Percentiles rank a stretch among this genome's conserved stretches.
Conservation (phyloP, 1,139 yeast species). For the Suhomyces panamericanus region DNA sequence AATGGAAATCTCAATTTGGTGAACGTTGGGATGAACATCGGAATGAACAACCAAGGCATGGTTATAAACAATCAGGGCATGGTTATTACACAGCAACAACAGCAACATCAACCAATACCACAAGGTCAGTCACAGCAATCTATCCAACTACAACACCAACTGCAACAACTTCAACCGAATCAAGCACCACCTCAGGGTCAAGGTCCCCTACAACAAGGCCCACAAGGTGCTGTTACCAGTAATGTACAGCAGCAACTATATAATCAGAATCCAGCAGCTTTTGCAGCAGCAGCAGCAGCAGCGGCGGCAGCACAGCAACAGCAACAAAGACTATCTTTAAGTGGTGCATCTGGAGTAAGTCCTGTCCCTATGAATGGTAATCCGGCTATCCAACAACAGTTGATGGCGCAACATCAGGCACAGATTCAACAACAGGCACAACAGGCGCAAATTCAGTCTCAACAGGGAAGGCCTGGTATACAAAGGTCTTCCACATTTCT, state of each 20-base stretch:
- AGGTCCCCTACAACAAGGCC: conserved; percentile 3
- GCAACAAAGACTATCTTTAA: conserved; percentile 9
- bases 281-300: conserved; percentile 17
- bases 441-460: conserved; percentile 7
- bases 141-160: conserved; percentile 5
- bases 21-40: conserved; percentile 17
- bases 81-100: conserved; percentile 17
- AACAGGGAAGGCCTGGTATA: conserved; percentile 22
- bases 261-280: conserved; percentile 8
- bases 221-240: conserved; percentile 1
- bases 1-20: conserved; percentile 19
- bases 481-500: conserved; percentile 21
- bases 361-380: conserved; percentile 9
- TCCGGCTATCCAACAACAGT: conserved; percentile 8
- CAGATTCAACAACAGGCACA: conserved; percentile 10
- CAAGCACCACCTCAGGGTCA: too few species aligned
- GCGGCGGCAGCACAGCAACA: conserved; percentile 1
- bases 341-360: conserved; percentile 10
- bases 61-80: conserved; percentile 18
- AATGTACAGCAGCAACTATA: conserved; percentile 9
- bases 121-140: conserved; percentile 14
- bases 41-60: conserved; percentile 18
- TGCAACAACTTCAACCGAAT: conserved; percentile 15
- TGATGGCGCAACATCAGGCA: conserved; percentile 8
- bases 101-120: conserved; percentile 10